A percentile compares a stretch with the other conserved stretches of the same genome.
These are phyloP conservation scores for Cladochytrium replicatum DNA, from an alignment of 192 early-diverging fungal species.

Conservation along the genomic window DNA sequence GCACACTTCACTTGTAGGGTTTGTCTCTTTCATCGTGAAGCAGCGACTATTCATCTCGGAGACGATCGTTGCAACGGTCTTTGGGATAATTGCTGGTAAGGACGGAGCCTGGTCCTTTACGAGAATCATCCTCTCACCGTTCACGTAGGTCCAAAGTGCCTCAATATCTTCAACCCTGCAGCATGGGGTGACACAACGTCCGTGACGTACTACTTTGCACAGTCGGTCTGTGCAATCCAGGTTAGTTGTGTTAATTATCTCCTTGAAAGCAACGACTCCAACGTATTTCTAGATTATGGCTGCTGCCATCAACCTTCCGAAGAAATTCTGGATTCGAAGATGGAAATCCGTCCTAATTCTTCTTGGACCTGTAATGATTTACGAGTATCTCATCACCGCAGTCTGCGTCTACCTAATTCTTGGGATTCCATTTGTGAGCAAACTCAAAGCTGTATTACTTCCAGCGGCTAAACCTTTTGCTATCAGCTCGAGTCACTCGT, in stretches of 20 bases:
- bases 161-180: conserved; percentile 62
- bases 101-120: not conserved
- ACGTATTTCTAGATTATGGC: too few species aligned
- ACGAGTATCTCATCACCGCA: conserved; percentile 68
- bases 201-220: too few species aligned
- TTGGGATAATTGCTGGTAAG: conserved; percentile 74
- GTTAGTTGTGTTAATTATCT: too few species aligned
- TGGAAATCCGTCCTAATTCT: conserved; percentile 55
- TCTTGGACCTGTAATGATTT: conserved; percentile 68
- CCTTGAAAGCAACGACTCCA: too few species aligned
- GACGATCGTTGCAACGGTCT: conserved; percentile 61
- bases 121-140: not conserved
- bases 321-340: conserved; percentile 60
- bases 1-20: conserved; percentile 12
- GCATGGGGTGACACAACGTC: too few species aligned
- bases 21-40: conserved; percentile 31
- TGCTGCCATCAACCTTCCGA: conserved; percentile 71
- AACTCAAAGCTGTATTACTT: too few species aligned
- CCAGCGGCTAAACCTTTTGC: too few species aligned
- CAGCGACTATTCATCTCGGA: conserved; percentile 31
- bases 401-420: conserved; percentile 43
- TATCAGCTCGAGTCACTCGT: conserved; percentile 60
- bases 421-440: conserved; percentile 5
- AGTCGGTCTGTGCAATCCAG: too few species aligned
- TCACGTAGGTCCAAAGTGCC: conserved; percentile 5